Percentiles rank a stretch among this genome's conserved stretches.
Conservation (phyloP, 352 stramenopile species). For the Globisporangium takayamanum region DNA sequence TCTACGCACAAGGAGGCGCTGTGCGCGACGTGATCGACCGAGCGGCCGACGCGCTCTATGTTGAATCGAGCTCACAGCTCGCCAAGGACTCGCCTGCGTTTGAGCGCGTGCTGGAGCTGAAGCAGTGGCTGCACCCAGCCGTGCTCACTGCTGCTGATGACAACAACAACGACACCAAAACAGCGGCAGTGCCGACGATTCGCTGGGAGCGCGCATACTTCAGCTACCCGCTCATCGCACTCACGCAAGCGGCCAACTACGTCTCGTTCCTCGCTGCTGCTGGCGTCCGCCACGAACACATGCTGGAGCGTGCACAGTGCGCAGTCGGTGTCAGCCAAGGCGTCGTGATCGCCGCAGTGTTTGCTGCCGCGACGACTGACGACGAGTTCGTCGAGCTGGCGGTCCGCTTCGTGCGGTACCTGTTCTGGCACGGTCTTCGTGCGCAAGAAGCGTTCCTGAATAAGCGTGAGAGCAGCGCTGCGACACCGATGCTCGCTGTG, state of each 20-base stretch:
- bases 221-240: conserved; percentile 73
- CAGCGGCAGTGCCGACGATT: background rate
- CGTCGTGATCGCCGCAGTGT: conserved; percentile 61
- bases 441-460: conserved; percentile 50
- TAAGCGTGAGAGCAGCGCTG: conserved; percentile 6
- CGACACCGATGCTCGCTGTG: conserved; percentile 72
- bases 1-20: conserved; percentile 32
- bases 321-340: conserved; percentile 77
- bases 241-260: conserved; percentile 79
- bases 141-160: no score
- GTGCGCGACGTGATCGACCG: conserved; percentile 38
- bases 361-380: conserved; percentile 45
- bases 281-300: conserved; percentile 44
- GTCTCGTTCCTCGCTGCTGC: conserved; percentile 52
- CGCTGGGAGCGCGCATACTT: conserved; percentile 45
- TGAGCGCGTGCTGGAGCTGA: conserved; percentile 39
- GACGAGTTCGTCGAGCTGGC: conserved; percentile 43
- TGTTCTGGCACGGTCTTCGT: conserved; percentile 81
- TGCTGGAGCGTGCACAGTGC: conserved; percentile 35
- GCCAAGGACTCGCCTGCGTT: conserved; percentile 42
- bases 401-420: conserved; percentile 54
- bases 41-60: conserved; percentile 34
- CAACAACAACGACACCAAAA: conserved; percentile 7
- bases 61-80: conserved; percentile 38
- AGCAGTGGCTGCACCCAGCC: conserved; percentile 36